Percentiles rank a stretch among this genome's conserved stretches.
These are phyloP conservation scores for Colletotrichum noveboracense DNA, from an alignment of 2,329 filamentous ascomycete genomes.

Conservation along the genomic window DNA sequence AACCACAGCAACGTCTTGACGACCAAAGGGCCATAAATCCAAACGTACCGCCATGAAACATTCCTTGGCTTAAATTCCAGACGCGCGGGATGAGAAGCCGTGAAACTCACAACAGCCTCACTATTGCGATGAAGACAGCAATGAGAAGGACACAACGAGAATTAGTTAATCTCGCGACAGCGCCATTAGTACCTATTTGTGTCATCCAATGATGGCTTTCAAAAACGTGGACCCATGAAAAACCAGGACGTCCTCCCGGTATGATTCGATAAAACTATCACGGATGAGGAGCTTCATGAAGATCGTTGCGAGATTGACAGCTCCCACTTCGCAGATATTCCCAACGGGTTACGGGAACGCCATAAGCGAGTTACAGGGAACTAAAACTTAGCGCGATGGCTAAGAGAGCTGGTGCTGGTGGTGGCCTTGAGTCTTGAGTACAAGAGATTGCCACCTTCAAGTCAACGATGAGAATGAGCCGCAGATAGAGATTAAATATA, in stretches of 20 bases:
- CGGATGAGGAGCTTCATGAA: too few relatives aligned
- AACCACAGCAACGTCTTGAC: neutral
- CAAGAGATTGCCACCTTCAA: neutral
- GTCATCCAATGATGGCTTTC: too few relatives aligned
- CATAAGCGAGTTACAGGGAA: neutral
- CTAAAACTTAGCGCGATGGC: neutral
- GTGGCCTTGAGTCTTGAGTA: neutral
- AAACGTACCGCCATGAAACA: neutral
- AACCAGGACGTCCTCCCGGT: too few relatives aligned
- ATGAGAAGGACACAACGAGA: neutral
- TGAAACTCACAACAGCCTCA: neutral
- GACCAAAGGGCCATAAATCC: neutral
- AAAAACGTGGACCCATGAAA: too few relatives aligned
- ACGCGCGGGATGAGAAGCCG: neutral
- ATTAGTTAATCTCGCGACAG: neutral
- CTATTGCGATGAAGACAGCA: neutral
- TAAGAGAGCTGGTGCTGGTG: neutral
- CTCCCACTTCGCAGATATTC: too few relatives aligned
- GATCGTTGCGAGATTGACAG: too few relatives aligned
- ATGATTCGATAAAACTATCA: too few relatives aligned
- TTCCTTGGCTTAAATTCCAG: neutral
- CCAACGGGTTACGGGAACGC: too few relatives aligned
- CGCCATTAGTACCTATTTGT: neutral
- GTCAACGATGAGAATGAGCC: neutral
- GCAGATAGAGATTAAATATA: neutral